These are phyloP conservation scores for Ustilago lituana DNA, from an alignment of 1,284 basidiomycete species.

Conservation along the genomic window DNA sequence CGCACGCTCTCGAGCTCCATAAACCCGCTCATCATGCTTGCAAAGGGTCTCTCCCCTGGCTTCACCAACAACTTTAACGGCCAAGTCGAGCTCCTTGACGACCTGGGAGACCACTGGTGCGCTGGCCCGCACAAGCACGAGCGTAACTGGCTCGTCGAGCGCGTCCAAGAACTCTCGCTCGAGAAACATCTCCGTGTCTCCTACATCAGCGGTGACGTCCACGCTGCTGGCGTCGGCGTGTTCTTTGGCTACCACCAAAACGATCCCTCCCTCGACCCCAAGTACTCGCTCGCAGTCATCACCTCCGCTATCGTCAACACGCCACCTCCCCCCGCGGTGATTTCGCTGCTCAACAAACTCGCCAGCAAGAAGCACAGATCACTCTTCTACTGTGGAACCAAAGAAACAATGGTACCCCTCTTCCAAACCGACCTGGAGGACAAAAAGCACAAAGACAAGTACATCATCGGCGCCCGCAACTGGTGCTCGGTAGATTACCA, in stretches of 20 bases:
- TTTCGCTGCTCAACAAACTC: slow-evolving; percentile 81
- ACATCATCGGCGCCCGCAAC: slow-evolving; percentile 86
- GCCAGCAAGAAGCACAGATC: slow-evolving; percentile 80
- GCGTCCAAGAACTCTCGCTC: slow-evolving; percentile 67
- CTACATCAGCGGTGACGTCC: slow-evolving; percentile 65
- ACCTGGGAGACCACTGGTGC: slow-evolving; percentile 79
- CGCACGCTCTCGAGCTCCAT: slow-evolving; percentile 54
- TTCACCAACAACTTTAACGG: slow-evolving; percentile 67
- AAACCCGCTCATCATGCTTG: slow-evolving; percentile 63
- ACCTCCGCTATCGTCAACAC: slow-evolving; percentile 65
- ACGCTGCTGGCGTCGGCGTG: slow-evolving; percentile 58
- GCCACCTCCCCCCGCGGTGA: slow-evolving; percentile 79
- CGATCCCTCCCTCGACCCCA: slow-evolving; percentile 58
- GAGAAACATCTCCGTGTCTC: slow-evolving; percentile 57
- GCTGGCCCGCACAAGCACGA: slow-evolving; percentile 75
- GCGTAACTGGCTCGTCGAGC: slow-evolving; percentile 86
- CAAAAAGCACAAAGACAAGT: slow-evolving; percentile 73
- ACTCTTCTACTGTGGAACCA: slow-evolving; percentile 70
- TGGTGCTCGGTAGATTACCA: slow-evolving; percentile 83
- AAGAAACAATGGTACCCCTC: slow-evolving; percentile 80
- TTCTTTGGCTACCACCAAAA: slow-evolving; percentile 51
- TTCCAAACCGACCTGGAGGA: slow-evolving; percentile 84
- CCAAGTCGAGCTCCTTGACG: slow-evolving; percentile 66
- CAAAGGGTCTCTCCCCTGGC: slow-evolving; percentile 53
- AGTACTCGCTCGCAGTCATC: slow-evolving; percentile 63